Conservation (phyloP, 1,139 yeast genomes). For the Hanseniaspora uvarum region DNA sequence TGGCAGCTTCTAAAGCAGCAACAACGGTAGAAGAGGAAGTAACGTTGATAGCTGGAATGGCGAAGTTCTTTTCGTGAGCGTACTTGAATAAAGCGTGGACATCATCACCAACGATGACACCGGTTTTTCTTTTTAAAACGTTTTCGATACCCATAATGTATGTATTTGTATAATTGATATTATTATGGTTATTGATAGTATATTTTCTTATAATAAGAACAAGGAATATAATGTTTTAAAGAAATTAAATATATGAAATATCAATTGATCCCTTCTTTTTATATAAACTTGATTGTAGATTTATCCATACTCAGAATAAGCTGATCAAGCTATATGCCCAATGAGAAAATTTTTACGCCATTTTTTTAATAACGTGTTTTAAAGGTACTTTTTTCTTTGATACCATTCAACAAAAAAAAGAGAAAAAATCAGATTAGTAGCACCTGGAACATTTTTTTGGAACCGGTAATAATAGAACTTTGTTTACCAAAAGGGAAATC, state of each 20-base stretch:
- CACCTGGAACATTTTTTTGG: not conserved
- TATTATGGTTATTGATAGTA: constrained; percentile 4
- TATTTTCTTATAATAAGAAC: not conserved
- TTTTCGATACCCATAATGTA: constrained; percentile 44
- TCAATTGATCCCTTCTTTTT: not conserved
- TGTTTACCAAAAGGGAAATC: not conserved
- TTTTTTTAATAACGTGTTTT: not conserved
- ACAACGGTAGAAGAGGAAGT: constrained; percentile 96
- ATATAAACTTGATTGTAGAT: not conserved
- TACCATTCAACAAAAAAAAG: not conserved
- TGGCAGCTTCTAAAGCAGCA: constrained; percentile 96
- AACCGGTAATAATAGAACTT: not conserved
- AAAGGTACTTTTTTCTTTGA: not conserved
- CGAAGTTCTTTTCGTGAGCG: constrained; percentile 88
- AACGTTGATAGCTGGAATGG: constrained; percentile 97
- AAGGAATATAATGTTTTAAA: not conserved
- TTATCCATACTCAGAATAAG: not conserved
- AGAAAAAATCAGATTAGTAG: not conserved
- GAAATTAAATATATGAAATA: not conserved
- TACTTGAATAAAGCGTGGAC: constrained; percentile 85
- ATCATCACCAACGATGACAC: constrained; percentile 98
- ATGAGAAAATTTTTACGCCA: not conserved
- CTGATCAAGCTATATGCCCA: not conserved
- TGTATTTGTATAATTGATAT: constrained; percentile 14
- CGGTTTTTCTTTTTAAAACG: constrained; percentile 79